Conservation (phyloP, 306 rosid species). For the Trifolium subterraneum region DNA sequence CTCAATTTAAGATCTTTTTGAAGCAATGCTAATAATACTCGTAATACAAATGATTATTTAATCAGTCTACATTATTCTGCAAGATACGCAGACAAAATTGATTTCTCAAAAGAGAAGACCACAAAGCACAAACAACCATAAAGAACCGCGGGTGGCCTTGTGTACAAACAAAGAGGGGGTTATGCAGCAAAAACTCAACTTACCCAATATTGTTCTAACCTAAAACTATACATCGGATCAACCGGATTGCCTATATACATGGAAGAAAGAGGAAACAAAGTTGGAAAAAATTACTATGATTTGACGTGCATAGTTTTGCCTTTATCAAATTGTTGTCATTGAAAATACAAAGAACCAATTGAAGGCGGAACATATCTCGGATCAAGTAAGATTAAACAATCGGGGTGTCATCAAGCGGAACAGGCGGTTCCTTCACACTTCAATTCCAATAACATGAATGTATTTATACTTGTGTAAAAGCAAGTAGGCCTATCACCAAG, state of each 20-base stretch:
- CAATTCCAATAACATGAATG: slow-evolving; percentile 9
- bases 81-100: slow-evolving; percentile 48
- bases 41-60: slow-evolving; percentile 29
- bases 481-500: slow-evolving; percentile 22
- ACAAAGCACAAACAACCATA: slow-evolving; percentile 26
- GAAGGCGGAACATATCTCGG: slow-evolving; percentile 29
- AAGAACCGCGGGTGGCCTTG: slow-evolving; percentile 34
- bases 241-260: slow-evolving; percentile 30
- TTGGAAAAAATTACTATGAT: slow-evolving; percentile 1
- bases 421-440: slow-evolving; percentile 24
- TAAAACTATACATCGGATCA: slow-evolving; percentile 48
- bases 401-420: slow-evolving; percentile 33
- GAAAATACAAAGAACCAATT: slow-evolving; percentile 16
- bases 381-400: slow-evolving; percentile 23
- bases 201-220: slow-evolving; percentile 38
- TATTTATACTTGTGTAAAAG: slow-evolving; percentile 9
- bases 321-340: slow-evolving; percentile 31
- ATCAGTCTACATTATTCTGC: slow-evolving; percentile 29
- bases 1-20: neutral
- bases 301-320: slow-evolving; percentile 22
- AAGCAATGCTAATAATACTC: slow-evolving; percentile 8
- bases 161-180: slow-evolving; percentile 33
- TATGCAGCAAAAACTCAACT: slow-evolving; percentile 42
- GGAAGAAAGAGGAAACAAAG: neutral
- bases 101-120: slow-evolving; percentile 48